Percentiles rank a stretch among this genome's conserved stretches.
Evolutionary conservation across 768 basidiomycete species (phyloP).

Genomic region (Terana coerulea): DNA sequence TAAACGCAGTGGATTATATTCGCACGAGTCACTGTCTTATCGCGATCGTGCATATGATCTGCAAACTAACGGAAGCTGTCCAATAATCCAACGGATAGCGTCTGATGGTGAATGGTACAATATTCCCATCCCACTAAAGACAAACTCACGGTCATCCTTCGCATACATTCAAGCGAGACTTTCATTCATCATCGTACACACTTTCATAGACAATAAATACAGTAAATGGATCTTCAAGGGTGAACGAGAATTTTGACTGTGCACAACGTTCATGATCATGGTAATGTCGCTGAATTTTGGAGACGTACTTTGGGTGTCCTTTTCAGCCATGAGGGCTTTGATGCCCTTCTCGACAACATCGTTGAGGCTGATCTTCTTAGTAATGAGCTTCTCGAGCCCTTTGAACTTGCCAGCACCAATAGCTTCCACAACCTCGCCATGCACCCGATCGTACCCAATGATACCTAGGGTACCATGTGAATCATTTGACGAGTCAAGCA

Average conservation of each 20-base stretch:
- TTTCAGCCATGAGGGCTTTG: constrained; percentile 35
- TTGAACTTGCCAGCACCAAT: constrained; percentile 36
- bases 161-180: too few species aligned
- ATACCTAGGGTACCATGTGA: constrained; percentile 22
- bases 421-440: constrained; percentile 36
- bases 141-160: not conserved
- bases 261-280: not conserved
- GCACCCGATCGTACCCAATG: constrained; percentile 37
- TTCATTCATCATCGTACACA: not conserved
- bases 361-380: constrained; percentile 36
- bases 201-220: not conserved
- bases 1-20: not conserved
- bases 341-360: constrained; percentile 43
- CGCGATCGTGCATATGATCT: not conserved
- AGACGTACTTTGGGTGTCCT: constrained; percentile 37
- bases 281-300: not conserved
- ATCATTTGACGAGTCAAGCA: not conserved
- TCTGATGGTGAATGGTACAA: not conserved
- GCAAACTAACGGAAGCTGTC: not conserved
- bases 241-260: constrained; percentile 38
- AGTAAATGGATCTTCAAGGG: constrained; percentile 10
- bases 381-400: constrained; percentile 39
- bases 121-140: not conserved
- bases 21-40: constrained; percentile 3
- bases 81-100: not conserved